Conservation (phyloP, 176 grass and related monocot genomes). For the Bonia amplexicaulis region DNA sequence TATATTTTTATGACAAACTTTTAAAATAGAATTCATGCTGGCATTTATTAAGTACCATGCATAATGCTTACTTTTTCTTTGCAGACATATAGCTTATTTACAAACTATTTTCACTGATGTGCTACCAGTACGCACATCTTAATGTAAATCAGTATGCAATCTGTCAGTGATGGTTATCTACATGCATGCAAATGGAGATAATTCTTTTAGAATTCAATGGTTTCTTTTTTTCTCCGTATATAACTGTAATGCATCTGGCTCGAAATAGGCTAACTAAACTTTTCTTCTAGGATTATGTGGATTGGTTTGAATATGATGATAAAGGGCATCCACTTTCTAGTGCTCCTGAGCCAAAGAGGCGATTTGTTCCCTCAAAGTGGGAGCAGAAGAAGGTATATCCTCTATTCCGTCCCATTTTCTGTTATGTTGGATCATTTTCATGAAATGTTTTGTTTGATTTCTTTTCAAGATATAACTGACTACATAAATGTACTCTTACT, state of each 20-base stretch:
- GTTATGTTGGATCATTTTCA: not conserved
- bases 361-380: constrained; percentile 97
- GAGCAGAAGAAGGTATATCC: constrained; percentile 82
- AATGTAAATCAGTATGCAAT: constrained; percentile 1
- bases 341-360: constrained; percentile 96
- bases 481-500: not conserved
- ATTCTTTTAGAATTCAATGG: not conserved
- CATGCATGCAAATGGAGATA: constrained; percentile 13
- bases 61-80: not conserved
- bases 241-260: constrained; percentile 2
- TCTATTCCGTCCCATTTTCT: not conserved
- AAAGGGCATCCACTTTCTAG: constrained; percentile 96
- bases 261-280: not conserved
- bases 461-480: not conserved
- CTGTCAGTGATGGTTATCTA: not conserved
- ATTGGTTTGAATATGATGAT: constrained; percentile 95
- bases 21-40: not conserved
- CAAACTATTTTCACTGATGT: not conserved
- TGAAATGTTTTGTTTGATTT: constrained; percentile 5
- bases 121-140: not conserved
- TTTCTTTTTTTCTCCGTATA: constrained; percentile 20
- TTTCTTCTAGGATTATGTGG: constrained; percentile 74
- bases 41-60: not conserved
- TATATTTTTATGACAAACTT: not conserved
- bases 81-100: not conserved